phyloP scores from a whole-genome alignment of 306 rosid genomes.

The Psophocarpus tetragonolobus region DNA sequence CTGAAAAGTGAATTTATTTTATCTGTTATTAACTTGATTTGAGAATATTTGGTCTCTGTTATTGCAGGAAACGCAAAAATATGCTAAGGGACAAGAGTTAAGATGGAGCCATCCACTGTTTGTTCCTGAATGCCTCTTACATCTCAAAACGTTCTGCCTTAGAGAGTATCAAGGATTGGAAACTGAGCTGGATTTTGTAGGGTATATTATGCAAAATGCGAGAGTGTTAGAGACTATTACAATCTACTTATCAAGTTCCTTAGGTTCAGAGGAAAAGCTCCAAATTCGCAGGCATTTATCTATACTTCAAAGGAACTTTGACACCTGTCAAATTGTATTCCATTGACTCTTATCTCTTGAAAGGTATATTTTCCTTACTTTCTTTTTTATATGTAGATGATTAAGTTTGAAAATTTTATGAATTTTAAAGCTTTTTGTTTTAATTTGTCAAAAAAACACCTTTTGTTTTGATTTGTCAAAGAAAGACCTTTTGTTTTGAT shows the following conservation, averaged over 20 bases:
- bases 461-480: neutral
- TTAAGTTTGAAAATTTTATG: neutral
- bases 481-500: neutral
- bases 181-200: constrained; percentile 28
- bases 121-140: constrained; percentile 36
- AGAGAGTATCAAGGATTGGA: constrained; percentile 29
- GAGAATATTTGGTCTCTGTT: neutral
- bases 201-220: constrained; percentile 37
- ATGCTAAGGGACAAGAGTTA: constrained; percentile 19
- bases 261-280: constrained; percentile 11
- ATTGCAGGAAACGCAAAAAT: constrained; percentile 10
- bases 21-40: neutral
- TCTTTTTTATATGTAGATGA: neutral
- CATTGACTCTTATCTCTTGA: constrained; percentile 1
- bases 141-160: constrained; percentile 32
- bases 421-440: neutral
- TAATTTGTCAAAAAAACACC: too few species aligned
- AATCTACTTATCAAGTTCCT: neutral
- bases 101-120: constrained; percentile 21
- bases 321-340: constrained; percentile 29
- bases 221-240: constrained; percentile 25
- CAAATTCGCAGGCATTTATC: neutral
- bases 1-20: constrained; percentile 3
- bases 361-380: constrained; percentile 1
- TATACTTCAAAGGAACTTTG: constrained; percentile 3